Percentiles rank a stretch among this genome's conserved stretches.
These are phyloP conservation scores for Paxillus involutus DNA, from an alignment of 768 basidiomycete genomes.

Conservation along the genomic window DNA sequence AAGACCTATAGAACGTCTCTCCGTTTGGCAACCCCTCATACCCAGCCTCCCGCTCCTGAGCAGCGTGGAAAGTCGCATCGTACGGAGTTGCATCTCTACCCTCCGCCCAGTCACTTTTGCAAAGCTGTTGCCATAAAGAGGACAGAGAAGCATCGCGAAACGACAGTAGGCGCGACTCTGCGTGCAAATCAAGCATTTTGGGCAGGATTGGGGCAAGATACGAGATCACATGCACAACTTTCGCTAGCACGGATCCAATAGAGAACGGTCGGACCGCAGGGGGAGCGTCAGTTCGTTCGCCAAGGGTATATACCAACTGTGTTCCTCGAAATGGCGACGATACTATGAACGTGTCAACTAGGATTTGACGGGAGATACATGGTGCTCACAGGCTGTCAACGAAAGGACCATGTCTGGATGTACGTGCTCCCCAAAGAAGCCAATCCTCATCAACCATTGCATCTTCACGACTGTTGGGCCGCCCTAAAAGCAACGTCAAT, in stretches of 20 bases:
- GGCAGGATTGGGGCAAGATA: constrained; percentile 46
- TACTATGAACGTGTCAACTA: constrained; percentile 27
- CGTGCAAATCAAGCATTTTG: constrained; percentile 38
- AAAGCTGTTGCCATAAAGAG: constrained; percentile 37
- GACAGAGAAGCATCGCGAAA: constrained; percentile 36
- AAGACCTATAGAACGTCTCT: constrained; percentile 44
- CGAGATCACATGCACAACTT: constrained; percentile 40
- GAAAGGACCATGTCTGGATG: constrained; percentile 49
- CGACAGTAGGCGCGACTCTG: constrained; percentile 42
- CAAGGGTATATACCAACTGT: constrained; percentile 45
- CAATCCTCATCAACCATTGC: constrained; percentile 38
- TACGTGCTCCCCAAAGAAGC: constrained; percentile 40
- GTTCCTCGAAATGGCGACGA: constrained; percentile 50
- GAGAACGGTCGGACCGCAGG: constrained; percentile 43
- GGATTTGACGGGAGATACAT: not conserved
- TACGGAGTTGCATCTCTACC: constrained; percentile 46
- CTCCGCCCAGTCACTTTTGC: constrained; percentile 50
- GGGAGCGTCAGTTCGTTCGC: constrained; percentile 40
- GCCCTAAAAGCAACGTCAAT: constrained; percentile 32
- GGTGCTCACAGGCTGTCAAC: constrained; percentile 38
- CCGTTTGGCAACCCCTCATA: constrained; percentile 37
- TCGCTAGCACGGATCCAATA: constrained; percentile 37
- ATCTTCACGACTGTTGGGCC: constrained; percentile 49
- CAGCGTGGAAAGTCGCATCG: constrained; percentile 47
- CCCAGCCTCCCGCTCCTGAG: constrained; percentile 39